These are phyloP conservation scores for Hebeloma cylindrosporum DNA, from an alignment of 768 basidiomycete genomes.

Conservation along the genomic window DNA sequence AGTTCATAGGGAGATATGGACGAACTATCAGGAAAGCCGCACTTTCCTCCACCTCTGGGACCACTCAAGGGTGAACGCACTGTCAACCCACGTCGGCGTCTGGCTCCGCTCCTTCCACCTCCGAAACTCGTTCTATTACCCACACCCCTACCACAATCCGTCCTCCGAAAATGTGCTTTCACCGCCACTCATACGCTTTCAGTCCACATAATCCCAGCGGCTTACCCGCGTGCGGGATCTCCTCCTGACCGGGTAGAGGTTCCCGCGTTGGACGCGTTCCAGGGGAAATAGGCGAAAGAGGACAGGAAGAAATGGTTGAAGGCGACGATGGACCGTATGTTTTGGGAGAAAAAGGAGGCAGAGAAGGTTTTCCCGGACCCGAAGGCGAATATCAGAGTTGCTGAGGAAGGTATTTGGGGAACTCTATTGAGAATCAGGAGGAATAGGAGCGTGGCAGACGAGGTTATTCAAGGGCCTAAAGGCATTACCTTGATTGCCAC, in stretches of 20 bases:
- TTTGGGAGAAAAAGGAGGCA: conserved; percentile 19
- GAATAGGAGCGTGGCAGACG: conserved; percentile 11
- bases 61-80: conserved; percentile 17
- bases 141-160: conserved; percentile 11
- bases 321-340: conserved; percentile 11
- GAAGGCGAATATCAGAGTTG: conserved; percentile 5
- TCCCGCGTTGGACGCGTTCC: conserved; percentile 18
- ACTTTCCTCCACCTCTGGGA: conserved; percentile 17
- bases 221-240: conserved; percentile 21
- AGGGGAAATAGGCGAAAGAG: conserved; percentile 12
- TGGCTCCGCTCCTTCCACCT: conserved; percentile 16
- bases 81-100: conserved; percentile 19
- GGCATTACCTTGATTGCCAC: conserved; percentile 26
- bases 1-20: too few species aligned
- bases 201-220: conserved; percentile 25
- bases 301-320: conserved; percentile 23
- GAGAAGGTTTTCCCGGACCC: conserved; percentile 20
- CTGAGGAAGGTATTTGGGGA: conserved; percentile 23
- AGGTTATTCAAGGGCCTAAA: conserved; percentile 7
- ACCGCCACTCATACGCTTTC: conserved; percentile 23
- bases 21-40: conserved; percentile 18
- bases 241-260: conserved; percentile 18
- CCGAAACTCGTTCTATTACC: conserved; percentile 16
- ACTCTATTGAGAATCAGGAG: conserved; percentile 22
- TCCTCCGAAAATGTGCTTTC: conserved; percentile 17